Evolutionary conservation across 1,284 basidiomycete genomes (phyloP).

Genomic region (Trichosporon asahii): DNA sequence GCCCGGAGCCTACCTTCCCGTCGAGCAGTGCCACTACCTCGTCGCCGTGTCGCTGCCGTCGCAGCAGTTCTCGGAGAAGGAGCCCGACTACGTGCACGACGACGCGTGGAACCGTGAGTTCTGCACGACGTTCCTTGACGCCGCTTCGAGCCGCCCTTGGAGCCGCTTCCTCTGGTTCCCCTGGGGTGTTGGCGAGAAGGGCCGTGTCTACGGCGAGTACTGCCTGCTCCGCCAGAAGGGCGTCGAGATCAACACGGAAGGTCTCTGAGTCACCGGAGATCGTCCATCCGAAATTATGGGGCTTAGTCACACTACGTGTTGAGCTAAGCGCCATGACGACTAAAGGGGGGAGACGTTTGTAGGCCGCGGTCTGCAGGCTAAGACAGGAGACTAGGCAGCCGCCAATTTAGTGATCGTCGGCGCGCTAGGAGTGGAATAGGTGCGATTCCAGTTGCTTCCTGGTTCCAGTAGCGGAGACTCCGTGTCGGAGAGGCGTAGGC

Average conservation of each 20-base stretch:
- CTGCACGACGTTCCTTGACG: slow-evolving; percentile 78
- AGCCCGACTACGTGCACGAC: slow-evolving; percentile 66
- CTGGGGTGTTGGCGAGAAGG: slow-evolving; percentile 52
- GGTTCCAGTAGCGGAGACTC: neutral
- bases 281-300: neutral
- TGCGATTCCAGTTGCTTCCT: neutral
- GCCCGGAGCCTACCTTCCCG: slow-evolving; percentile 67
- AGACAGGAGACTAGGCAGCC: neutral
- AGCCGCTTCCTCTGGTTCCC: slow-evolving; percentile 76
- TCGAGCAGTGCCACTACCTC: slow-evolving; percentile 75
- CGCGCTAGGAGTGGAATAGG: no score
- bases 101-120: slow-evolving; percentile 67
- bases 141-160: slow-evolving; percentile 64
- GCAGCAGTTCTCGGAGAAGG: slow-evolving; percentile 60
- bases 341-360: neutral
- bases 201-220: slow-evolving; percentile 56
- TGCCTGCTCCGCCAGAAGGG: slow-evolving; percentile 52
- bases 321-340: no score
- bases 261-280: neutral
- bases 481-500: neutral
- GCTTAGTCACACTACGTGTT: neutral
- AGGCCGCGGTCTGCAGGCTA: neutral
- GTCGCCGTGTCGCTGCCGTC: slow-evolving; percentile 79
- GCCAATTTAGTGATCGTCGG: neutral
- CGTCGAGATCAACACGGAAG: neutral